A percentile compares a stretch with the other conserved stretches of the same genome.
Evolutionary conservation across 495 filamentous ascomycete species (phyloP).

Genomic region (Aspergillus ostianus): DNA sequence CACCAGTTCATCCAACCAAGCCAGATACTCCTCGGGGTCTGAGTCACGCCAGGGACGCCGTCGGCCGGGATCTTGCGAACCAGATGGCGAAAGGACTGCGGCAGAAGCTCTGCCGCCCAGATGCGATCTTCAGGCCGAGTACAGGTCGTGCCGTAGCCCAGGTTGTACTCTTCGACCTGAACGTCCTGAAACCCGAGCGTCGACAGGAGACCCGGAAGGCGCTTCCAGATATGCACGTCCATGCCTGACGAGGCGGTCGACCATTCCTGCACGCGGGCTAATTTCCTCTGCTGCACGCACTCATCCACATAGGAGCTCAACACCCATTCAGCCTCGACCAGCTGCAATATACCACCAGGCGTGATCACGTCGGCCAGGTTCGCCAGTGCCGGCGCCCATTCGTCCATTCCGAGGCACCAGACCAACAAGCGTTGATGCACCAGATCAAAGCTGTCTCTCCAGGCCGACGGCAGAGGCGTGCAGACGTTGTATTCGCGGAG

Average conservation of each 20-base stretch:
- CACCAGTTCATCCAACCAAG: no score
- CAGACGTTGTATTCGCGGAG: neutral
- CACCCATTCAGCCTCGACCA: neutral
- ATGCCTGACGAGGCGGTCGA: constrained; percentile 20
- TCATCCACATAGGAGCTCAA: neutral
- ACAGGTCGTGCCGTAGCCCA: no score
- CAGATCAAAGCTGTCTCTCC: neutral
- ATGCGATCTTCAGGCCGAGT: no score
- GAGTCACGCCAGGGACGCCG: no score
- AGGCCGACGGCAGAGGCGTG: neutral
- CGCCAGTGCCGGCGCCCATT: neutral
- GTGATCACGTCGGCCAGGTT: neutral
- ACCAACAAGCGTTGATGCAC: neutral
- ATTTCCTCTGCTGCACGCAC: neutral
- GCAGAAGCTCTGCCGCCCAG: no score
- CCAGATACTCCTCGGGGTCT: no score
- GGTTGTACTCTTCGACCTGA: no score
- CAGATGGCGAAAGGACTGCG: no score
- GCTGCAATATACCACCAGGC: neutral
- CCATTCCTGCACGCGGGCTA: neutral
- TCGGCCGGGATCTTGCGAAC: no score
- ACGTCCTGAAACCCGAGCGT: no score
- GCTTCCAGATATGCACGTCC: no score
- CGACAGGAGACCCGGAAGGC: no score
- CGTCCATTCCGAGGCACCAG: neutral